These are phyloP conservation scores for Melastoma malabathricum DNA, from an alignment of 345 rosid species.

Conservation along the genomic window DNA sequence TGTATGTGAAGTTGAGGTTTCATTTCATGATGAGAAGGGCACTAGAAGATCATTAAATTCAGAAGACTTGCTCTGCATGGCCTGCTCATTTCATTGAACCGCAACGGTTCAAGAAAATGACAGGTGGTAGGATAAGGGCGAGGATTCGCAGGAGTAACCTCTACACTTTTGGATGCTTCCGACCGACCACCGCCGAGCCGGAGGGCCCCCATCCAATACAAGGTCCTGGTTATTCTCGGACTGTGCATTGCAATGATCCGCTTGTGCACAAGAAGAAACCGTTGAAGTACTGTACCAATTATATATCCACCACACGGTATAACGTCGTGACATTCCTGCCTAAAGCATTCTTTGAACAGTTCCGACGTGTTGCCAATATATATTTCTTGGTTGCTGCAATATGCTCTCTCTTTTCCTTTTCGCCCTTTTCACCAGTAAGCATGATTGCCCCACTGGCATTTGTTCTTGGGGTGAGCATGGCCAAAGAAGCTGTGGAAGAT, in stretches of 20 bases:
- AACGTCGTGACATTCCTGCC: slow-evolving; percentile 71
- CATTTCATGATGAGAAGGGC: not conserved
- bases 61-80: not conserved
- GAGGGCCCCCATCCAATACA: slow-evolving; percentile 38
- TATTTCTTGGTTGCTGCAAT: slow-evolving; percentile 88
- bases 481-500: slow-evolving; percentile 91
- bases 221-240: slow-evolving; percentile 66
- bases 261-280: slow-evolving; percentile 71
- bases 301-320: slow-evolving; percentile 84
- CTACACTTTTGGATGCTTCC: slow-evolving; percentile 69
- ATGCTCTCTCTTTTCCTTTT: slow-evolving; percentile 68
- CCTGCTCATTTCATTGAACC: not conserved
- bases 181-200: slow-evolving; percentile 29
- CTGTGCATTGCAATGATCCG: slow-evolving; percentile 78
- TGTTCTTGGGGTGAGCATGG: slow-evolving; percentile 96
- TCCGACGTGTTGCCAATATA: slow-evolving; percentile 89
- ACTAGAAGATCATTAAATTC: not conserved
- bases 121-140: slow-evolving; percentile 70
- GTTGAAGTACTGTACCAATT: slow-evolving; percentile 56
- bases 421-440: slow-evolving; percentile 84
- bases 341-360: slow-evolving; percentile 87
- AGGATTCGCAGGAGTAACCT: slow-evolving; percentile 64
- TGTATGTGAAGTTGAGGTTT: no score
- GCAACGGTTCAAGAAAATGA: slow-evolving; percentile 32
- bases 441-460: slow-evolving; percentile 90